Percentiles rank a stretch among this genome's conserved stretches.
Evolutionary conservation across 805 yeast species (phyloP).

Genomic region (Zygosaccharomyces kombuchaensis): DNA sequence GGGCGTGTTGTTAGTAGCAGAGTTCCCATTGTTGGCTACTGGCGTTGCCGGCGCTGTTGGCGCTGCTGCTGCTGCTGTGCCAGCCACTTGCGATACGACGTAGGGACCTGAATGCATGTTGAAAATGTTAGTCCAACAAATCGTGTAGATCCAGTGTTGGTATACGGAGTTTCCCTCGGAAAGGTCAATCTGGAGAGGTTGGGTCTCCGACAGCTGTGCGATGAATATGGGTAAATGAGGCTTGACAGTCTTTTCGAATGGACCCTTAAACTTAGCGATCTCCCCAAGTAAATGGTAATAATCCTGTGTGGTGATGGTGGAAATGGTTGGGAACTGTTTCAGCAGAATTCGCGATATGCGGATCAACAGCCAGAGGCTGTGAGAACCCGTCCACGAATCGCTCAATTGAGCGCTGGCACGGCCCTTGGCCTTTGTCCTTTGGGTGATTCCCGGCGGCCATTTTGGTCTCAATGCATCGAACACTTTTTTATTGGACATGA

Average conservation of each 20-base stretch:
- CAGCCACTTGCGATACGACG: constrained; percentile 9
- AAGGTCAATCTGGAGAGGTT: constrained; percentile 14
- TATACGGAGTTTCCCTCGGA: constrained; percentile 13
- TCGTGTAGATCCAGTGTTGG: constrained; percentile 23
- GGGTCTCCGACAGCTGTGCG: constrained; percentile 5
- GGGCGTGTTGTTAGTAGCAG: neutral
- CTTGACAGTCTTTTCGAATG: constrained; percentile 11
- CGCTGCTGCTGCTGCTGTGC: neutral
- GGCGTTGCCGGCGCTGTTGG: no score
- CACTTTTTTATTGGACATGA: constrained; percentile 18
- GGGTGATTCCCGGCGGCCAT: constrained; percentile 31
- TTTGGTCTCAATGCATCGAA: constrained; percentile 21
- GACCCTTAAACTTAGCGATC: constrained; percentile 18
- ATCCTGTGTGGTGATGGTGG: constrained; percentile 25
- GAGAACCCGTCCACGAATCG: constrained; percentile 27
- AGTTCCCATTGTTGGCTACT: neutral
- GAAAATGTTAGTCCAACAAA: constrained; percentile 32
- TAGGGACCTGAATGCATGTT: constrained; percentile 22
- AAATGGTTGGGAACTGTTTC: constrained; percentile 25
- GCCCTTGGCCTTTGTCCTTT: constrained; percentile 22
- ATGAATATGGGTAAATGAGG: constrained; percentile 16
- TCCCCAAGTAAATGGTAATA: constrained; percentile 18
- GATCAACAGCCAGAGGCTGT: constrained; percentile 19
- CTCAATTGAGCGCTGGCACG: constrained; percentile 14
- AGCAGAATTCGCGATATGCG: constrained; percentile 20